Evolutionary conservation across 345 rosid species (phyloP).

Genomic region (Firmiana major): DNA sequence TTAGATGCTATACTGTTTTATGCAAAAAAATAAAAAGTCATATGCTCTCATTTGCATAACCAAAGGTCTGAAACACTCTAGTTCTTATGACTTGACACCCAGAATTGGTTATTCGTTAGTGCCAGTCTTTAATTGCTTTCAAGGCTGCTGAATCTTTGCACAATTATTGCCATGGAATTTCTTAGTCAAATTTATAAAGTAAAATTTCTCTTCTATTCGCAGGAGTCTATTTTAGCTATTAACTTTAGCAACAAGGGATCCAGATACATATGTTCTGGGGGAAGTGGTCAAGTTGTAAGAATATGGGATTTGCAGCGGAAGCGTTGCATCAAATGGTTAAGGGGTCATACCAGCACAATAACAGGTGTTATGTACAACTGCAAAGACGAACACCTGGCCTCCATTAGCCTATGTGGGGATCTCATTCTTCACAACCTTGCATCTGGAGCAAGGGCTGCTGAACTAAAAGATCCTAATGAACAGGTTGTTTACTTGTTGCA

Average conservation of each 20-base stretch:
- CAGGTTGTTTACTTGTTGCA: conserved; percentile 69
- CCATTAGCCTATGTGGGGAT: conserved; percentile 83
- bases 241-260: conserved; percentile 88
- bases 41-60: neutral
- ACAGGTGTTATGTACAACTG: conserved; percentile 92
- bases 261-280: conserved; percentile 92
- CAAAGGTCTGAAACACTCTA: neutral
- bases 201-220: conserved; percentile 21
- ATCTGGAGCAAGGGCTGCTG: conserved; percentile 83
- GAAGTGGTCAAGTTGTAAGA: conserved; percentile 83
- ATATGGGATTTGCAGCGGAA: conserved; percentile 98
- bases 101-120: neutral
- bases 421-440: conserved; percentile 93
- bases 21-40: neutral
- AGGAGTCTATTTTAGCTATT: conserved; percentile 85
- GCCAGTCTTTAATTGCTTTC: conserved; percentile 1
- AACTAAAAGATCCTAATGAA: conserved; percentile 87
- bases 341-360: conserved; percentile 81
- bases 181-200: conserved; percentile 11
- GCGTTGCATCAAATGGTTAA: conserved; percentile 88
- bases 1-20: neutral
- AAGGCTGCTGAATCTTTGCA: neutral
- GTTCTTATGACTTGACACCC: neutral
- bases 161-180: neutral
- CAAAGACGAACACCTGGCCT: conserved; percentile 97